Percentiles rank a stretch among this genome's conserved stretches.
Conservation (phyloP, 75 land plant species). For the Adiantum capillusveneris region DNA sequence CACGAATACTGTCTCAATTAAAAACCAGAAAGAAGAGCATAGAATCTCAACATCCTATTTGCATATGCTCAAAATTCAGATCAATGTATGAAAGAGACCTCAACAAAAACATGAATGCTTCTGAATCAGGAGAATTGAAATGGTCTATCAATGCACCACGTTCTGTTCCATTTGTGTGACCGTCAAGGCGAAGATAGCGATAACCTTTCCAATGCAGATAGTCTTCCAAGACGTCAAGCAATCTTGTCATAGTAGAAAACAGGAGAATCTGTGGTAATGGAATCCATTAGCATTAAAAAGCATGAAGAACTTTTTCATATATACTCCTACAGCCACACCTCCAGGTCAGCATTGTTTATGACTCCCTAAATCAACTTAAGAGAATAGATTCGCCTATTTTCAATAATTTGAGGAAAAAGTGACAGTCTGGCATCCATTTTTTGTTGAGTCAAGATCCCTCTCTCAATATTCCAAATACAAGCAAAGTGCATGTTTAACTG, state of each 20-base stretch:
- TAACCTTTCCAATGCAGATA: conserved; percentile 77
- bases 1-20: conserved; percentile 72
- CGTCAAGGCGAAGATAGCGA: conserved; percentile 88
- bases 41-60: background rate
- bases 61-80: background rate
- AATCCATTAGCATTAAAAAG: background rate
- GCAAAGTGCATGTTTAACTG: no score
- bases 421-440: no score
- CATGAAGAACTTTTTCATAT: no score
- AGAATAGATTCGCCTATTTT: no score
- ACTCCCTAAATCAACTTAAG: no score
- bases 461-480: no score
- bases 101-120: conserved; percentile 78
- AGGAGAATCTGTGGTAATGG: conserved; percentile 63
- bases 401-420: no score
- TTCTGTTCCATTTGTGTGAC: conserved; percentile 89
- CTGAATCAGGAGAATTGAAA: conserved; percentile 79
- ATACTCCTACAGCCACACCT: no score
- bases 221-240: conserved; percentile 97
- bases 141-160: conserved; percentile 91
- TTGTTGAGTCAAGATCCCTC: no score
- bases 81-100: conserved; percentile 64
- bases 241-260: conserved; percentile 97
- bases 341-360: no score
- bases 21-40: no score